A percentile compares a stretch with the other conserved stretches of the same genome.
Conservation (phyloP, 371 early-diverging fungal genomes). For the Chytridium lagenaria region DNA sequence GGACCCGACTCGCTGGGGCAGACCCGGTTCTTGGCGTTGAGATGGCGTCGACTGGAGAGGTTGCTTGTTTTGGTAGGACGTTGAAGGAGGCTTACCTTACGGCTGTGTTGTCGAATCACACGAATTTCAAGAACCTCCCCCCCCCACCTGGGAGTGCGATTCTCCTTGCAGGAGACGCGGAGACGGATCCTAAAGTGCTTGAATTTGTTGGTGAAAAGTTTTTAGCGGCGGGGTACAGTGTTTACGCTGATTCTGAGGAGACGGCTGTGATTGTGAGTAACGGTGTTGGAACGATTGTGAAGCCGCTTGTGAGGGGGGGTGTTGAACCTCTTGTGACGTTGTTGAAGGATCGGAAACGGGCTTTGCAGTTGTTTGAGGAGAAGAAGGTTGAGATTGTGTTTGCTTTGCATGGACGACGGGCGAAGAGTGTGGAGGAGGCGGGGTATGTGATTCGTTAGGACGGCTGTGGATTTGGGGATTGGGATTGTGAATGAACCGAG, state of each 20-base stretch:
- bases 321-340: no score
- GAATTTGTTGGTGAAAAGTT: conserved; percentile 70
- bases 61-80: conserved; percentile 92
- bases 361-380: background rate
- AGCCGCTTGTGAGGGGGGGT: no score
- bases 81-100: conserved; percentile 86
- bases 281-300: no score
- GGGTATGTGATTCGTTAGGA: conserved; percentile 79
- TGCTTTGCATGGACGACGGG: conserved; percentile 75
- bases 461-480: conserved; percentile 88
- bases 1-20: conserved; percentile 91
- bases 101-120: conserved; percentile 81
- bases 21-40: conserved; percentile 96
- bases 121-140: conserved; percentile 75
- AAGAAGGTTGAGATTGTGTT: conserved; percentile 73
- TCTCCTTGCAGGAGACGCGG: conserved; percentile 73
- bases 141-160: conserved; percentile 62
- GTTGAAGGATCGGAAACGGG: no score
- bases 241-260: conserved; percentile 47
- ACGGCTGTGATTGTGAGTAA: conserved; percentile 51
- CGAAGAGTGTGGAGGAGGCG: conserved; percentile 59
- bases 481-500: conserved; percentile 86
- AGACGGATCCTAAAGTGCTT: conserved; percentile 73
- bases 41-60: conserved; percentile 98
- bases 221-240: conserved; percentile 66